Conservation (phyloP, 129 eudicot genomes). For the Lactuca saligna region DNA sequence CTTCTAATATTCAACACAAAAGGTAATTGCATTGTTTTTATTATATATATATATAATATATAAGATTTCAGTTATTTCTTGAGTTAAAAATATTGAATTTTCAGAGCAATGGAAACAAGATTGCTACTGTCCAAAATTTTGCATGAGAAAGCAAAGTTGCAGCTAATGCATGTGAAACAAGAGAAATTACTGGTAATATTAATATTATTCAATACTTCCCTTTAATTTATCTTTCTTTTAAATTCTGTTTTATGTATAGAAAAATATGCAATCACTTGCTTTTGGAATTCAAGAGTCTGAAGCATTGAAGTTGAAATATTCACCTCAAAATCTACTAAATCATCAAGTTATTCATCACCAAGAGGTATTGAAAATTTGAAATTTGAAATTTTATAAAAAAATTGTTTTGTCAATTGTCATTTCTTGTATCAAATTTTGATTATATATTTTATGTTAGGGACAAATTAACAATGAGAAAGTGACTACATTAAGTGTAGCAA, state of each 20-base stretch:
- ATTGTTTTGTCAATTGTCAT: background rate
- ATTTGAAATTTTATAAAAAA: too few species aligned
- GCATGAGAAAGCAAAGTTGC: constrained; percentile 60
- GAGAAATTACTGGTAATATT: constrained; percentile 54
- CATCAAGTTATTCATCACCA: constrained; percentile 29
- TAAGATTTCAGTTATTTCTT: background rate
- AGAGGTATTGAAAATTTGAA: constrained; percentile 44
- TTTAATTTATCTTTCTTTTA: constrained; percentile 17
- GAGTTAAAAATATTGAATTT: constrained; percentile 21
- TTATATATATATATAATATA: background rate
- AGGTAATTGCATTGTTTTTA: constrained; percentile 39
- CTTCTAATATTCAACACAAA: constrained; percentile 30
- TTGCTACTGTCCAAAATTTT: constrained; percentile 49
- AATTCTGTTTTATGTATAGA: constrained; percentile 49
- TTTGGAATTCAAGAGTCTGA: constrained; percentile 62
- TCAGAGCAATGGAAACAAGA: constrained; percentile 56
- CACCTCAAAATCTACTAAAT: constrained; percentile 19
- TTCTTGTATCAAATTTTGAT: background rate
- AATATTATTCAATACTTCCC: background rate
- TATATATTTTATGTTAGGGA: background rate
- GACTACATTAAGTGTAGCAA: constrained; percentile 38
- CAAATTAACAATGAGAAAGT: constrained; percentile 46
- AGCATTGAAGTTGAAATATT: constrained; percentile 36
- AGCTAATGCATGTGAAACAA: constrained; percentile 55
- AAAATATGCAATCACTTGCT: constrained; percentile 43